Evolutionary conservation across 2,329 filamentous ascomycete species (phyloP).

Genomic region (Aspergillus novofumigatus): DNA sequence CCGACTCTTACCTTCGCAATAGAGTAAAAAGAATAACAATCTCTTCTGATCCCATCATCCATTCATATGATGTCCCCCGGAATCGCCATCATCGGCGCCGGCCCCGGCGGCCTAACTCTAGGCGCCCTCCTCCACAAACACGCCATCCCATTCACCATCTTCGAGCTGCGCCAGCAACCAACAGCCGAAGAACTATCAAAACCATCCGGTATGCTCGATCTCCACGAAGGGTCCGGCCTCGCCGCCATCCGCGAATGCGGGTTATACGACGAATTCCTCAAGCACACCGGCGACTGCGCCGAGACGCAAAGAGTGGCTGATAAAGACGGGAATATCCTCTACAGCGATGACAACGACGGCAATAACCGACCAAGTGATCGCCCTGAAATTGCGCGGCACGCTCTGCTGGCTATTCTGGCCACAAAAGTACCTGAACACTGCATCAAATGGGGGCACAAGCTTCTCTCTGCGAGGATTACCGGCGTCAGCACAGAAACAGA

Average conservation of each 20-base stretch:
- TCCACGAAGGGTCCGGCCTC: constrained; percentile 25
- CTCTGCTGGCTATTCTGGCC: constrained; percentile 15
- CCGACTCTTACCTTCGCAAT: too few species aligned
- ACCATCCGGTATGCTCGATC: constrained; percentile 23
- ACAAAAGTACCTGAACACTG: constrained; percentile 8
- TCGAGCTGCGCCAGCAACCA: constrained; percentile 30
- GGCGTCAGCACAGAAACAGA: background rate
- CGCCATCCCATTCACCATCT: constrained; percentile 21
- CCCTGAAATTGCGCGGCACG: constrained; percentile 24
- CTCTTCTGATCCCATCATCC: too few species aligned
- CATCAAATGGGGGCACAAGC: constrained; percentile 21
- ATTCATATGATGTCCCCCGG: background rate
- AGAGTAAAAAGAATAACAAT: too few species aligned
- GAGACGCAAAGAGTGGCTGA: constrained; percentile 17
- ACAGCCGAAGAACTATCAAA: constrained; percentile 12
- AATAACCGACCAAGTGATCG: constrained; percentile 6
- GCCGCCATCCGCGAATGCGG: constrained; percentile 21
- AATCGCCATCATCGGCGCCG: constrained; percentile 9
- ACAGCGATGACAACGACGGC: constrained; percentile 11
- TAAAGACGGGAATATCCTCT: constrained; percentile 15
- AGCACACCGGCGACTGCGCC: constrained; percentile 18
- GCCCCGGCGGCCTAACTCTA: constrained; percentile 31
- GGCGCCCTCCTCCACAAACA: constrained; percentile 18
- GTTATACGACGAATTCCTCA: constrained; percentile 20
- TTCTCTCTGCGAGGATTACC: constrained; percentile 4